phyloP scores from a whole-genome alignment of 371 early-diverging fungal species.

The Antonospora locustae region DNA sequence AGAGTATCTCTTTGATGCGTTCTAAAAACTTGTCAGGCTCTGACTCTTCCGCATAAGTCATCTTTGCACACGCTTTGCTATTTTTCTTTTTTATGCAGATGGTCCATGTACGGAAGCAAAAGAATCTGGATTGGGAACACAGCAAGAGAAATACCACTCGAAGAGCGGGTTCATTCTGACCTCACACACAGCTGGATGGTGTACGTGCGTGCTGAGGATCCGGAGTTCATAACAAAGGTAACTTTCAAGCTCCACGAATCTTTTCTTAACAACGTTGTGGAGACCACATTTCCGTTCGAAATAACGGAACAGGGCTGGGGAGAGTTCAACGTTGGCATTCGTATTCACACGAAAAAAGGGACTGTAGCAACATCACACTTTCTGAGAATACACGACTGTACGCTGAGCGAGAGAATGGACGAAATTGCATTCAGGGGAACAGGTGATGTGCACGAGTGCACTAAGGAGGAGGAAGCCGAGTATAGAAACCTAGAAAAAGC shows the following conservation, averaged over 20 bases:
- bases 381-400: conserved; percentile 33
- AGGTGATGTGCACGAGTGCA: not conserved
- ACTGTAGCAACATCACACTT: conserved; percentile 30
- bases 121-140: too few relatives aligned
- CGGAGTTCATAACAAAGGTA: conserved; percentile 70
- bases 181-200: conserved; percentile 60
- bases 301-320: conserved; percentile 90
- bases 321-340: conserved; percentile 82
- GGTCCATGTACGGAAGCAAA: too few relatives aligned
- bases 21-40: too few relatives aligned
- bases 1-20: too few relatives aligned
- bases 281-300: conserved; percentile 74
- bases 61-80: too few relatives aligned
- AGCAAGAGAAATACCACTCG: too few relatives aligned
- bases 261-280: conserved; percentile 66
- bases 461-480: conserved; percentile 32
- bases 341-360: conserved; percentile 56
- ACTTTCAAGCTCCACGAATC: conserved; percentile 83
- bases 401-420: conserved; percentile 31
- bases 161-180: conserved; percentile 13
- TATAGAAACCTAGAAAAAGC: conserved; percentile 35
- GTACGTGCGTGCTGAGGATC: conserved; percentile 63
- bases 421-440: conserved; percentile 30
- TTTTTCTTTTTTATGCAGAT: too few relatives aligned
- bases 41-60: too few relatives aligned